Evolutionary conservation across 371 early-diverging fungal genomes (phyloP).

Genomic region (Mortierella sp.): DNA sequence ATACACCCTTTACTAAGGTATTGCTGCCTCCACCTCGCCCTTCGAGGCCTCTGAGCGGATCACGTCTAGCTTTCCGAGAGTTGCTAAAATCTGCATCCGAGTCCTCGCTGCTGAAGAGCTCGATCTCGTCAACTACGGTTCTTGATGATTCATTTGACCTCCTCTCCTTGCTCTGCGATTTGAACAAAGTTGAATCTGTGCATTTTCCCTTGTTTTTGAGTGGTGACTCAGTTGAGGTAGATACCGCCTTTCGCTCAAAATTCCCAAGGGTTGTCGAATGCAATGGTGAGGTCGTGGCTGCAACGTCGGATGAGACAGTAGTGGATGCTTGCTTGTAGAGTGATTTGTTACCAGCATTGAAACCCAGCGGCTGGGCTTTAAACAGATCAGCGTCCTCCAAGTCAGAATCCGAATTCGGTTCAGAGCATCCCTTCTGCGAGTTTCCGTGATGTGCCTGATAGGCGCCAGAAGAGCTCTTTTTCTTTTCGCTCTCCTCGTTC

Average conservation of each 20-base stretch:
- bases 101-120: background rate
- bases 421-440: background rate
- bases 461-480: background rate
- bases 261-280: background rate
- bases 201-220: background rate
- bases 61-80: background rate
- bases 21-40: background rate
- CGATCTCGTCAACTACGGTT: background rate
- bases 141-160: background rate
- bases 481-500: background rate
- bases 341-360: background rate
- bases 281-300: background rate
- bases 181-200: background rate
- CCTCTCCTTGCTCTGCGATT: background rate
- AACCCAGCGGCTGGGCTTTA: background rate
- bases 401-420: conserved; percentile 24
- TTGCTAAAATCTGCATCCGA: background rate
- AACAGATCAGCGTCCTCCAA: conserved; percentile 25
- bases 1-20: background rate
- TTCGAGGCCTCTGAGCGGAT: background rate
- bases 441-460: conserved; percentile 5
- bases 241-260: background rate
- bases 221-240: background rate
- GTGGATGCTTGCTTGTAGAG: background rate
- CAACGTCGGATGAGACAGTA: background rate